Base-by-base conservation (phyloP, 2,329 filamentous ascomycete genomes). In the Sporothrix schenckii region DNA sequence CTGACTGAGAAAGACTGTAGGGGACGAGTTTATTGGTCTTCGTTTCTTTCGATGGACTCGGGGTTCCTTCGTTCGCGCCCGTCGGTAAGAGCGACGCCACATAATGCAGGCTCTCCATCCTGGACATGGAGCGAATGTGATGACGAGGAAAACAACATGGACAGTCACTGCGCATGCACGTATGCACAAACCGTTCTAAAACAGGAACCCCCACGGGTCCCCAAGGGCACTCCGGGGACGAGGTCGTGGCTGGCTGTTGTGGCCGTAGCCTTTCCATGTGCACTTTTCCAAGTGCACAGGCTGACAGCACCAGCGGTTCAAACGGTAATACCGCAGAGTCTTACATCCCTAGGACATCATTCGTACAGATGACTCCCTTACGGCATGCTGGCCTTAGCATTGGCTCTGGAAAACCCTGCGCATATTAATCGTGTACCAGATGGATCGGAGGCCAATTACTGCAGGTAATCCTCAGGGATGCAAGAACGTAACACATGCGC, bases 81-180 rank as follows among this genome's bases (percentile, higher is more conserved):
- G 66, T 47, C 66, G 66, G 66, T 54, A 50, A 58, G 39, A 68
- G 66, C 66, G 66, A 69, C 66, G 66, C 54, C 66, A 52, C 66
- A 34, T 14, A 16, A 5, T 61, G 16, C 30, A 21, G 11, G 61
- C 14, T 66, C 47, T 66, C 63, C 47, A 52, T 66, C 63, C 11
- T 16, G 47, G 52, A 14, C 63, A 19, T 16, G 47, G 52, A 14
- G 27, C 19, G 47, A 27, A 21, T 24, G 47, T 24, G 63, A 34
- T 13, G 63, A 66, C 19, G 24, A 27, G 13, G 6, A 27, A 13
- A 24, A 47, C 2, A 41, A 19, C 11, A 34, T 14, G 47, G 21
- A 21, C n/a, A 30, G 39, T 19, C 21, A 27, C 54, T 58, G 53
- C 30, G 54, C 30, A n/a, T 16, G 53, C 14, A 30, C 27, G 5